phyloP scores from a whole-genome alignment of 352 stramenopile species.

The Globisporangium megalacanthum region DNA sequence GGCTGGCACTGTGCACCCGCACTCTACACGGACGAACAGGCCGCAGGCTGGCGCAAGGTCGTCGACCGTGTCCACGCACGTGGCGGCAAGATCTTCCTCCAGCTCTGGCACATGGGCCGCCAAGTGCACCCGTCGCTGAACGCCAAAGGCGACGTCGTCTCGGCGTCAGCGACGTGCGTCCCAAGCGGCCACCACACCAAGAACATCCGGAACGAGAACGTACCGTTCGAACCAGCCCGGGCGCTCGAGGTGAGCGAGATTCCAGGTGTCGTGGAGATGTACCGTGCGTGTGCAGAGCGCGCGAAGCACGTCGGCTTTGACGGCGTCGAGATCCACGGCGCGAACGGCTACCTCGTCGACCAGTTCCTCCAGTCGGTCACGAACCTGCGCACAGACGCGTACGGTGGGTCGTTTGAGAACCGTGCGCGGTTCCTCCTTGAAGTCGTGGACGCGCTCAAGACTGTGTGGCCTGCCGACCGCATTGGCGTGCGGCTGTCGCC shows the following conservation, averaged over 20 bases:
- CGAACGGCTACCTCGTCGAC: conserved; percentile 87
- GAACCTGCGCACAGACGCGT: conserved; percentile 68
- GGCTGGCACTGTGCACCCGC: conserved; percentile 3
- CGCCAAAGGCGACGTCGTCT: conserved; percentile 1
- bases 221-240: conserved; percentile 2
- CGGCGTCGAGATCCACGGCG: conserved; percentile 80
- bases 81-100: conserved; percentile 42
- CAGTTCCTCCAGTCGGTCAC: conserved; percentile 56
- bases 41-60: conserved; percentile 22
- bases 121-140: conserved; percentile 28
- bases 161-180: conserved; percentile 26
- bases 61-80: conserved; percentile 42
- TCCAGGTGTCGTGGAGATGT: conserved; percentile 28
- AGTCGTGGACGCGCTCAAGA: conserved; percentile 32
- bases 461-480: conserved; percentile 6
- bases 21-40: conserved; percentile 17
- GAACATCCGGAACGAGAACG: neutral
- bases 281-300: neutral
- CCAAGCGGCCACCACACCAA: neutral
- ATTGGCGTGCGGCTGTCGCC: conserved; percentile 16
- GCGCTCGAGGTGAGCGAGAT: conserved; percentile 12
- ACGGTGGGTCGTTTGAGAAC: conserved; percentile 71
- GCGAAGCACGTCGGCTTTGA: conserved; percentile 37
- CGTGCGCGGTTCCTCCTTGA: conserved; percentile 45
- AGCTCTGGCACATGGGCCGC: conserved; percentile 66